These are phyloP conservation scores for Penicillium sp. DNA, from an alignment of 2,329 filamentous ascomycete species.

Conservation along the genomic window DNA sequence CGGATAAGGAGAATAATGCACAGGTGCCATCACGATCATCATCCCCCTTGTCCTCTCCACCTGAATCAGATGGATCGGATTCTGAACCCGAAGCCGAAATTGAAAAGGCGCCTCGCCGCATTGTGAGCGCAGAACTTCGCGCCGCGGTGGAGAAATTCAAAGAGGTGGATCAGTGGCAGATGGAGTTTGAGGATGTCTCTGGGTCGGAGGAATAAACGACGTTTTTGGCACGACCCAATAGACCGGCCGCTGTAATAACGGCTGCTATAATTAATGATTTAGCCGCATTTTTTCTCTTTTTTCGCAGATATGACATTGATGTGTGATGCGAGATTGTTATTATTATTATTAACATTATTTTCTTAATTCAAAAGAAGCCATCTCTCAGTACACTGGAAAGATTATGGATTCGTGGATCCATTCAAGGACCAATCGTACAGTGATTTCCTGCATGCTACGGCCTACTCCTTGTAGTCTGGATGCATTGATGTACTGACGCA, in stretches of 20 bases:
- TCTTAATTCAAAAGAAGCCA: too few species aligned
- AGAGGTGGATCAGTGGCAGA: slow-evolving; percentile 39
- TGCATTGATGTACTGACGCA: too few species aligned
- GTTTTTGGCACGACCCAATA: slow-evolving; percentile 6
- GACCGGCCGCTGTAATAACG: too few species aligned
- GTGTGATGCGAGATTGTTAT: slow-evolving; percentile 1
- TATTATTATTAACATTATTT: background rate
- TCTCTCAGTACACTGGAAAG: too few species aligned
- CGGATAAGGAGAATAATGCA: slow-evolving; percentile 29
- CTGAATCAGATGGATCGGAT: slow-evolving; percentile 26
- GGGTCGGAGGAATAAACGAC: slow-evolving; percentile 14
- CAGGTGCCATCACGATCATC: slow-evolving; percentile 27
- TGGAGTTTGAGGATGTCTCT: slow-evolving; percentile 41
- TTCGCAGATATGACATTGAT: background rate
- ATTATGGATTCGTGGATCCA: too few species aligned
- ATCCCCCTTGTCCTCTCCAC: slow-evolving; percentile 31
- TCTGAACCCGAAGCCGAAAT: slow-evolving; percentile 19
- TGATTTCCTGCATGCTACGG: too few species aligned
- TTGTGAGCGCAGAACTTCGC: slow-evolving; percentile 34
- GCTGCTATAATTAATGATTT: slow-evolving; percentile 1
- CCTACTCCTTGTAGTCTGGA: background rate
- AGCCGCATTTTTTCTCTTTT: background rate
- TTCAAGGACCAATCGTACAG: too few species aligned
- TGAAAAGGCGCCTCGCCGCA: slow-evolving; percentile 12
- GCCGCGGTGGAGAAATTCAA: slow-evolving; percentile 35